Base-by-base conservation (phyloP, 768 basidiomycete species). In the Exsudoporus frostii region DNA sequence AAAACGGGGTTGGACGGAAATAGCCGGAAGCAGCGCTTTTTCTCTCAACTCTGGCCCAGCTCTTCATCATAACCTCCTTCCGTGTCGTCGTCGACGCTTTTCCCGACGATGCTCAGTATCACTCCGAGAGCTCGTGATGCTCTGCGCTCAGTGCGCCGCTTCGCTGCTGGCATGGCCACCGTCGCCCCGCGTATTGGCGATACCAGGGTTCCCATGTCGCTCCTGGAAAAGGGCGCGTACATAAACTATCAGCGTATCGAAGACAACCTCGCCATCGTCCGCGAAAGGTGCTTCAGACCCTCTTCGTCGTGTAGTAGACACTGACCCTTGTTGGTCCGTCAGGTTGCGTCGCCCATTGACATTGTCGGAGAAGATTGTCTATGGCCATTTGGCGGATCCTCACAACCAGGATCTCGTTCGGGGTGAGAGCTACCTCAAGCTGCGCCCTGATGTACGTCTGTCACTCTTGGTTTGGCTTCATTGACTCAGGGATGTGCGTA, bases 171-270 rank as follows among this genome's bases (percentile, higher is more conserved):
- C 36, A 86, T 93, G 86, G 91, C 92, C 67, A 92, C 90, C 63
- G 86, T 79, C 66, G 78, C 83, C 7, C 78, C 85, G 42, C 79
- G 88, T 63, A 94, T 94, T 61, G 91, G 91, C 54, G 90, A 92
- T 70, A 92, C 87, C 54, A 91, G 92, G 74, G 92, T 94, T 51
- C 74, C 88, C 61, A 92, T 93, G 90, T 91, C 89, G 36, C 77
- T 86, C 59, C 82, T 92, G 58, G 91, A 93, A 72, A 84, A 86
- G 67, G 82, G 78, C 62, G 84, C 82, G 40, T 92, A 82, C 69
- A 92, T 94, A 73, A 94, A 94, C 82, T 93, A 94, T 73, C 92
- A 94, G 74, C 88, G 95, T 53, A 98, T 98, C 70, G 95, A 98
- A 77, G 94, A 98, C 73, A 98, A 95, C 79, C 88, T 98, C 57